phyloP scores from a whole-genome alignment of 2,329 filamentous ascomycete species.

The Scleromitrula shiraiana region DNA sequence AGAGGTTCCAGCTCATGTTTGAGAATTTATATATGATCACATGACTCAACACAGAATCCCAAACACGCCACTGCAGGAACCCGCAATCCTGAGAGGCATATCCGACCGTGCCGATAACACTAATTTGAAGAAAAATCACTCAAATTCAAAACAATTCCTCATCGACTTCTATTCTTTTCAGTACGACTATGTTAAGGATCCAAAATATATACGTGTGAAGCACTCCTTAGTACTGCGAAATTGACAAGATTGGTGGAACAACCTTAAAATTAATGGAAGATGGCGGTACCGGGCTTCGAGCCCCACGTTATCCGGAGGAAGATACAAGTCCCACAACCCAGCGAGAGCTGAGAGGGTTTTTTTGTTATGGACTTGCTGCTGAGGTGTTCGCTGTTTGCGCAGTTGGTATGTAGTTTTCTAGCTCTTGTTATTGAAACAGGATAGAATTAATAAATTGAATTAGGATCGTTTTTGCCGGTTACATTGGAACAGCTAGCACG shows the following conservation, averaged over 20 bases:
- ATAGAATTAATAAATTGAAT: slow-evolving; percentile 29
- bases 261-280: slow-evolving; percentile 17
- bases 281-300: slow-evolving; percentile 10
- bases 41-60: too few relatives aligned
- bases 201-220: too few relatives aligned
- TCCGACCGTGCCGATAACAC: too few relatives aligned
- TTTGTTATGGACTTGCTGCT: slow-evolving; percentile 88
- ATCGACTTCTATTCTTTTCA: too few relatives aligned
- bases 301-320: slow-evolving; percentile 64
- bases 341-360: slow-evolving; percentile 87
- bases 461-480: slow-evolving; percentile 86
- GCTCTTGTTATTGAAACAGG: background rate
- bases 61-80: too few relatives aligned
- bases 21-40: too few relatives aligned
- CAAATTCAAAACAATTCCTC: too few relatives aligned
- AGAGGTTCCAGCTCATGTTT: too few relatives aligned
- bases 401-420: slow-evolving; percentile 56
- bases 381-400: slow-evolving; percentile 94
- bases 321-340: slow-evolving; percentile 76
- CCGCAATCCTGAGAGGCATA: too few relatives aligned
- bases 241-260: background rate
- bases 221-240: too few relatives aligned
- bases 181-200: too few relatives aligned
- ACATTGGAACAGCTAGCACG: slow-evolving; percentile 87
- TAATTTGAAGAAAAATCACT: too few relatives aligned